A percentile compares a stretch with the other conserved stretches of the same genome.
Conservation (phyloP, 2,329 filamentous ascomycete species). For the Colletotrichum agaves region DNA sequence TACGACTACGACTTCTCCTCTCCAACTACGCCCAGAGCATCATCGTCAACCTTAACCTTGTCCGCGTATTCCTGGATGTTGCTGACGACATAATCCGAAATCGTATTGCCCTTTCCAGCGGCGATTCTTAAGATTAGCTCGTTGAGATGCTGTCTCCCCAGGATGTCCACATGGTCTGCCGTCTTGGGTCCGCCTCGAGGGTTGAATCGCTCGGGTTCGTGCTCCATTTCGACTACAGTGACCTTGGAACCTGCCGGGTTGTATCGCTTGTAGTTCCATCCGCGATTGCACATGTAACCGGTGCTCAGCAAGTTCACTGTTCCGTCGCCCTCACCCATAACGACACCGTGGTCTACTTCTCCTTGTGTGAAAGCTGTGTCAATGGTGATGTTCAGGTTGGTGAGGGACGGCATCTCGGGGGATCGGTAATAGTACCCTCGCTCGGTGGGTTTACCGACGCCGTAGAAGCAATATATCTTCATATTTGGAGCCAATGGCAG, state of each 20-base stretch:
- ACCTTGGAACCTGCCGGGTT: slow-evolving; percentile 87
- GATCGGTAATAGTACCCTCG: slow-evolving; percentile 89
- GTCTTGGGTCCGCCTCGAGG: slow-evolving; percentile 77
- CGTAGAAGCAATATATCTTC: slow-evolving; percentile 98
- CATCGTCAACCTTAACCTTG: slow-evolving; percentile 84
- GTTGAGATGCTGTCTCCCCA: slow-evolving; percentile 88
- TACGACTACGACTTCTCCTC: not conserved
- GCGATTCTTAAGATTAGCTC: slow-evolving; percentile 89
- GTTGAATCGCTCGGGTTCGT: slow-evolving; percentile 93
- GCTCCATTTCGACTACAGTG: slow-evolving; percentile 93
- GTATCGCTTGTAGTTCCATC: slow-evolving; percentile 93
- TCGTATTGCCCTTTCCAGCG: slow-evolving; percentile 83
- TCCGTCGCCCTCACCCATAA: slow-evolving; percentile 95
- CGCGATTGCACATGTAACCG: slow-evolving; percentile 97
- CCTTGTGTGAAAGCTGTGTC: slow-evolving; percentile 71
- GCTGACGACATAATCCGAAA: slow-evolving; percentile 81
- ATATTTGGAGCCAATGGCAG: slow-evolving; percentile 87
- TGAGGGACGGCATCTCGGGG: slow-evolving; percentile 71
- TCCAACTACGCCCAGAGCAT: slow-evolving; percentile 48
- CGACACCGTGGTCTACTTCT: slow-evolving; percentile 84
- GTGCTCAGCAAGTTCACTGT: slow-evolving; percentile 92
- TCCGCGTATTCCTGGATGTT: slow-evolving; percentile 85
- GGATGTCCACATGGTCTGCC: slow-evolving; percentile 96
- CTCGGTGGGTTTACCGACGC: slow-evolving; percentile 92
- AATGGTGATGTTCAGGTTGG: slow-evolving; percentile 78